phyloP scores from a whole-genome alignment of 768 basidiomycete species.

The Melanogaster broomeanus region DNA sequence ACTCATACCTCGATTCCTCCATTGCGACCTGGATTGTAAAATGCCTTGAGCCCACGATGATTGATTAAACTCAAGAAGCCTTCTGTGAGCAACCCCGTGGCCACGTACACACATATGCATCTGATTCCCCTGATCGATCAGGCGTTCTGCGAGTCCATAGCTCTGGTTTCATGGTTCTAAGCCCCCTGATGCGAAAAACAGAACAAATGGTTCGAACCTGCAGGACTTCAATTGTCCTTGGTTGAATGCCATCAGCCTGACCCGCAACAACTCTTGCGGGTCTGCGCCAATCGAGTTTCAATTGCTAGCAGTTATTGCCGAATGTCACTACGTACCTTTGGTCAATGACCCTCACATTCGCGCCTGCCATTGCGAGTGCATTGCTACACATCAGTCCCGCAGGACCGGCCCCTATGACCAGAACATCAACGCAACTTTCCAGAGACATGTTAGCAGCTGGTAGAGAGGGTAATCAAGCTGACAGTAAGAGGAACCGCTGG shows the following conservation, averaged over 20 bases:
- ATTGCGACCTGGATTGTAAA: conserved; percentile 65
- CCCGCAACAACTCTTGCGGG: conserved; percentile 45
- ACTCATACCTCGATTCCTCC: conserved; percentile 62
- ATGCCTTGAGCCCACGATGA: conserved; percentile 46
- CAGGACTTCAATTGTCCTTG: conserved; percentile 55
- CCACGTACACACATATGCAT: conserved; percentile 65
- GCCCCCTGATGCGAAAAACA: background rate
- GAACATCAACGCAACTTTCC: conserved; percentile 43
- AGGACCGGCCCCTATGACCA: conserved; percentile 52
- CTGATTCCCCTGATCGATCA: conserved; percentile 65
- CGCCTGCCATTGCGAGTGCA: conserved; percentile 44
- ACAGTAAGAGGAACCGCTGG: background rate
- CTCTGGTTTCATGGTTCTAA: conserved; percentile 44
- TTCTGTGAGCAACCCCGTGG: background rate
- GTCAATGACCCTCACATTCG: conserved; percentile 49
- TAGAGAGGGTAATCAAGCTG: background rate
- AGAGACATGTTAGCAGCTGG: conserved; percentile 15
- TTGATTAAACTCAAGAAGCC: background rate
- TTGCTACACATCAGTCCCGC: conserved; percentile 71
- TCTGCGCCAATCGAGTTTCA: conserved; percentile 20
- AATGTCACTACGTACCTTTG: conserved; percentile 34
- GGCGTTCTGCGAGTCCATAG: conserved; percentile 69
- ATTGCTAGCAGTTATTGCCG: background rate
- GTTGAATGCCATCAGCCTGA: conserved; percentile 58
- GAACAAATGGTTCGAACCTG: conserved; percentile 35